Evolutionary conservation across 2,329 filamentous ascomycete species (phyloP).

Genomic region (Calonectria crousiana): DNA sequence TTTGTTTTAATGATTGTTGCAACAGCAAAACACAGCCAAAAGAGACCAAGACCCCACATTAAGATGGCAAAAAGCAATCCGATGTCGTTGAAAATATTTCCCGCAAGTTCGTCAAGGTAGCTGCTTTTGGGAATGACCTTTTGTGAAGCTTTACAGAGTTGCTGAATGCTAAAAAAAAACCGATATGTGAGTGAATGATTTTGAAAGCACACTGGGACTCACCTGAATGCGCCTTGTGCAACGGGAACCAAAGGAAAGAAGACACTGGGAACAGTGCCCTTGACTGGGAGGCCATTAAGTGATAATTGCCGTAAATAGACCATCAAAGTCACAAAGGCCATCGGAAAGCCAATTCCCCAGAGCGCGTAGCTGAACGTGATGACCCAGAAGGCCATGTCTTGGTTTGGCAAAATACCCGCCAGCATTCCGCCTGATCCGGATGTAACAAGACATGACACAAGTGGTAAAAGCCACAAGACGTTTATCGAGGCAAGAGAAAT

Average conservation of each 20-base stretch:
- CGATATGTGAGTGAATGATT: not conserved
- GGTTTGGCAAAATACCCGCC: conserved; percentile 63
- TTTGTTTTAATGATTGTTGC: conserved; percentile 41
- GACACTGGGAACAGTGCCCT: conserved; percentile 71
- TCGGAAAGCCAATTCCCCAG: conserved; percentile 66
- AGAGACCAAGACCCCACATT: conserved; percentile 51
- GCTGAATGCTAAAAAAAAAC: not conserved
- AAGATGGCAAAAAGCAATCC: conserved; percentile 55
- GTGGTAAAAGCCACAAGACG: conserved; percentile 70
- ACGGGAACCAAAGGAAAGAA: conserved; percentile 73
- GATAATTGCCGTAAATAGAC: conserved; percentile 73
- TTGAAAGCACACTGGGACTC: conserved; percentile 43
- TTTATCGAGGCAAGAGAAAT: conserved; percentile 47
- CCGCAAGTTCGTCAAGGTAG: conserved; percentile 57
- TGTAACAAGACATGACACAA: conserved; percentile 72
- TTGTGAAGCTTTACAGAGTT: conserved; percentile 55
- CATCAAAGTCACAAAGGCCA: conserved; percentile 68
- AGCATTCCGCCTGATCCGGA: conserved; percentile 69
- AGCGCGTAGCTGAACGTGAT: conserved; percentile 69
- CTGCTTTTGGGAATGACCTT: conserved; percentile 45
- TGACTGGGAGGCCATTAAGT: conserved; percentile 69
- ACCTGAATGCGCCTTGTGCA: conserved; percentile 72
- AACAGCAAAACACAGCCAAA: conserved; percentile 50
- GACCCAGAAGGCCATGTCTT: conserved; percentile 65
- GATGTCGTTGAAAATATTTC: conserved; percentile 66